Base-by-base conservation (phyloP, 164 flowering plant genomes). In the Vitis amurensis region DNA sequence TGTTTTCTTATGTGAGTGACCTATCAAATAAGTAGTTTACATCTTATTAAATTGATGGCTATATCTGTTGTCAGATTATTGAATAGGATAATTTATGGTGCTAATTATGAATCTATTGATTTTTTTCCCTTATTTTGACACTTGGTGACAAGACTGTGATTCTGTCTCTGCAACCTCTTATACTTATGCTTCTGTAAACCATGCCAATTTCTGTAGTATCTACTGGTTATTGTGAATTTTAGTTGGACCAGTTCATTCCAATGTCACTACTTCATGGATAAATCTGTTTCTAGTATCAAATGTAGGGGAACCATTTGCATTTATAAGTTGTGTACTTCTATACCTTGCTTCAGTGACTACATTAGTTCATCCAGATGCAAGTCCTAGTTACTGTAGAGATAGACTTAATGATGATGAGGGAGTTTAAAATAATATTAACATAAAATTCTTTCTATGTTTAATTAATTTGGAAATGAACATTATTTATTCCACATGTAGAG, bases 1-100 rank as follows among this genome's bases (percentile, higher is more conserved):
- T 89, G 97, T 63, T 87, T 92, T 77, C 87, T 94, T 4, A 89
- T 94, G 98, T 94, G 80, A 91, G 97, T 87, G 23, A 31, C 53
- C 56, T 67, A 31, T 4, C 48, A 11, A 7, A 37, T 30, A 9
- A 16, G 6, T 56, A 27, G 14, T 31, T 63, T 2, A 5, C 15
- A 14, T 30, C 7, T 6, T 60, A 13, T 60, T 60, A n/a, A 14
- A 31, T 60, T 60, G n/a, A 3, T 16, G 10, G n/a, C 7, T 31
- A 29, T 31, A 27, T 30, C 11, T 31, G 14, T 37, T 37, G 44
- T 37, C 8, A 37, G 44, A 37, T 37, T 37, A 37, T 37, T 37
- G 44, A 6, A 37, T 37, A 6, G 44, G 44, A 6, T 37, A 37
- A 37, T 37, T 37, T 37, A 37, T 37, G 44, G 4, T 37, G 44